A percentile compares a stretch with the other conserved stretches of the same genome.
These are phyloP conservation scores for Daldinia decipiens DNA, from an alignment of 495 filamentous ascomycete species.

Conservation along the genomic window DNA sequence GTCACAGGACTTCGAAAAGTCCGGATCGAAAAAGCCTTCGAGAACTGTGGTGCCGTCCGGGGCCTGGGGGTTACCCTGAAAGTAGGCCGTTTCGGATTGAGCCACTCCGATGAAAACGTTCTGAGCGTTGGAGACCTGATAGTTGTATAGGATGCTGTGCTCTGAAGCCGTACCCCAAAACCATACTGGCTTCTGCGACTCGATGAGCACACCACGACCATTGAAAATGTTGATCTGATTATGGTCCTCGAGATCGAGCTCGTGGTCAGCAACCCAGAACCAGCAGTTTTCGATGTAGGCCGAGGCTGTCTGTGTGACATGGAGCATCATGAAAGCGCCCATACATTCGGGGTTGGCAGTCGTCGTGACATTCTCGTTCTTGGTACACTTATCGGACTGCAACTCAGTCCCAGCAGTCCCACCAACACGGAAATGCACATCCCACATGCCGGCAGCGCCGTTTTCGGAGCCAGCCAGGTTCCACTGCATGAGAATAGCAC, in stretches of 20 bases:
- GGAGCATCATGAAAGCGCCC: conserved; percentile 84
- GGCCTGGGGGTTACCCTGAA: conserved; percentile 84
- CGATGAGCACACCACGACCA: conserved; percentile 85
- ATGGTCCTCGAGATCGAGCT: conserved; percentile 79
- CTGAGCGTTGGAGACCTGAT: conserved; percentile 81
- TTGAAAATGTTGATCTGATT: conserved; percentile 92
- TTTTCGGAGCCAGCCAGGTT: conserved; percentile 75
- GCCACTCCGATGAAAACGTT: conserved; percentile 87
- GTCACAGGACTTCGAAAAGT: conserved; percentile 70
- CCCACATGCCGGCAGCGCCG: conserved; percentile 86
- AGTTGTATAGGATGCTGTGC: conserved; percentile 89
- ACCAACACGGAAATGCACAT: conserved; percentile 88
- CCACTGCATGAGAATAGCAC: conserved; percentile 92
- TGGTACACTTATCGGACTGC: conserved; percentile 78
- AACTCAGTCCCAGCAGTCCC: conserved; percentile 83
- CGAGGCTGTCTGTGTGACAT: conserved; percentile 74
- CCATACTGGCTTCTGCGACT: conserved; percentile 71
- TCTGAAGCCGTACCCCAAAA: conserved; percentile 84
- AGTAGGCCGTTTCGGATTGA: conserved; percentile 94
- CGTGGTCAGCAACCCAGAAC: conserved; percentile 96
- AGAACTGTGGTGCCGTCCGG: conserved; percentile 73
- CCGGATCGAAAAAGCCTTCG: conserved; percentile 74
- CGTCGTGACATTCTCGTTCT: conserved; percentile 70
- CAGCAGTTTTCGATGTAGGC: conserved; percentile 92
- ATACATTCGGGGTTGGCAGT: conserved; percentile 67